Percentiles rank a stretch among this genome's conserved stretches.
These are phyloP conservation scores for Oryza glaberrima DNA, from an alignment of 176 grass and related monocot genomes.

Conservation along the genomic window DNA sequence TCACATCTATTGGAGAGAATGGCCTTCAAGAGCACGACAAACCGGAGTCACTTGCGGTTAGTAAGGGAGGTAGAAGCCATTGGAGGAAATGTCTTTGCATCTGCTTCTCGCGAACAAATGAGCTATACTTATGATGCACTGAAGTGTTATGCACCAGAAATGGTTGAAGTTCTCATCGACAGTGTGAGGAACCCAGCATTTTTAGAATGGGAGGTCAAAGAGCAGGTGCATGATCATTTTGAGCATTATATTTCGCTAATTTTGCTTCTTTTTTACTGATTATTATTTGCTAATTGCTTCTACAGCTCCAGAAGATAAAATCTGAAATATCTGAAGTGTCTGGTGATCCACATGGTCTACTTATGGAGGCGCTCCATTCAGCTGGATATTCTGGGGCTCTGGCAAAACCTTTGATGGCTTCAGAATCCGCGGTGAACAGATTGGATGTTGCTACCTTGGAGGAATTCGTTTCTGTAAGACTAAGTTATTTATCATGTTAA, in stretches of 20 bases:
- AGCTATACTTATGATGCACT: constrained; percentile 85
- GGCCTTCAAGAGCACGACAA: constrained; percentile 81
- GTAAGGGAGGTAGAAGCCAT: constrained; percentile 85
- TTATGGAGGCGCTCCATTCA: constrained; percentile 78
- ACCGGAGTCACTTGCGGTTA: constrained; percentile 72
- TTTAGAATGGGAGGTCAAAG: constrained; percentile 71
- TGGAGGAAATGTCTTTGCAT: constrained; percentile 72
- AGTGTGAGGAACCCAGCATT: constrained; percentile 74
- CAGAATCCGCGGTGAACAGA: constrained; percentile 53
- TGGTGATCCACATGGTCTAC: constrained; percentile 72
- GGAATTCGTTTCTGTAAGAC: constrained; percentile 74
- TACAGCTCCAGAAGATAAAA: constrained; percentile 73
- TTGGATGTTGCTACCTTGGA: constrained; percentile 60
- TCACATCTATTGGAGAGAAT: constrained; percentile 84
- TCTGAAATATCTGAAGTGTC: constrained; percentile 74
- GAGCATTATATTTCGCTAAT: background rate
- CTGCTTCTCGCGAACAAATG: constrained; percentile 85
- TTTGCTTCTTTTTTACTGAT: constrained; percentile 12
- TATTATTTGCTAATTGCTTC: constrained; percentile 9
- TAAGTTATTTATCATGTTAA: constrained; percentile 32
- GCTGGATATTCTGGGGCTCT: constrained; percentile 77
- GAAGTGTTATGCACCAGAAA: constrained; percentile 67
- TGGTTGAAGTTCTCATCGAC: constrained; percentile 77
- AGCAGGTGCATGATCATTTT: constrained; percentile 55
- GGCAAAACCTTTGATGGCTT: constrained; percentile 70